These are phyloP conservation scores for Debaryomyces maramus DNA, from an alignment of 805 yeast genomes.

Conservation along the genomic window DNA sequence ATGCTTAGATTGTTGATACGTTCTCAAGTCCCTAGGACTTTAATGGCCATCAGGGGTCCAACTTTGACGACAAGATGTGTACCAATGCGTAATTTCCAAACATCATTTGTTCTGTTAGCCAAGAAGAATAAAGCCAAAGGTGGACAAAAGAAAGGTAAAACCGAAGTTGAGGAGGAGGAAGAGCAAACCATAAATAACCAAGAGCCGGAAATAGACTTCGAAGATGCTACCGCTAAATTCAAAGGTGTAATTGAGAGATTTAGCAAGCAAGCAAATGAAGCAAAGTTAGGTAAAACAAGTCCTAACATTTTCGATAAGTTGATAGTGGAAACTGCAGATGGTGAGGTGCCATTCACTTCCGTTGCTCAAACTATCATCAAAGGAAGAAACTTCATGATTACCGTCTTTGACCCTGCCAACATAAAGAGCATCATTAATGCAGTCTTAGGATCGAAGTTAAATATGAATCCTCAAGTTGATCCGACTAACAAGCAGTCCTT, in stretches of 20 bases:
- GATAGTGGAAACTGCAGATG: constrained; percentile 48
- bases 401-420: constrained; percentile 82
- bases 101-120: constrained; percentile 6
- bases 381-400: constrained; percentile 70
- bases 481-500: constrained; percentile 70
- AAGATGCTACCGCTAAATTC: constrained; percentile 44
- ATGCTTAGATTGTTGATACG: neutral
- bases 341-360: constrained; percentile 51
- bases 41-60: neutral
- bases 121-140: constrained; percentile 12
- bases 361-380: constrained; percentile 72
- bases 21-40: neutral
- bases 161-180: constrained; percentile 9
- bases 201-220: constrained; percentile 29
- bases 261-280: constrained; percentile 56
- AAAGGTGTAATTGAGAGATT: constrained; percentile 51
- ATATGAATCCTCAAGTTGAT: constrained; percentile 79
- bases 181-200: constrained; percentile 13
- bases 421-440: constrained; percentile 69
- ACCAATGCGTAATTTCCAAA: constrained; percentile 8
- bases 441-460: constrained; percentile 64
- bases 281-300: constrained; percentile 69
- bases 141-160: constrained; percentile 13
- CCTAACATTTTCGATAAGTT: constrained; percentile 65
- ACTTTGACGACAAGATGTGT: neutral